Percentiles rank a stretch among this genome's conserved stretches.
phyloP scores from a whole-genome alignment of 257 asterid genomes.

The Solanum sparsipilum region DNA sequence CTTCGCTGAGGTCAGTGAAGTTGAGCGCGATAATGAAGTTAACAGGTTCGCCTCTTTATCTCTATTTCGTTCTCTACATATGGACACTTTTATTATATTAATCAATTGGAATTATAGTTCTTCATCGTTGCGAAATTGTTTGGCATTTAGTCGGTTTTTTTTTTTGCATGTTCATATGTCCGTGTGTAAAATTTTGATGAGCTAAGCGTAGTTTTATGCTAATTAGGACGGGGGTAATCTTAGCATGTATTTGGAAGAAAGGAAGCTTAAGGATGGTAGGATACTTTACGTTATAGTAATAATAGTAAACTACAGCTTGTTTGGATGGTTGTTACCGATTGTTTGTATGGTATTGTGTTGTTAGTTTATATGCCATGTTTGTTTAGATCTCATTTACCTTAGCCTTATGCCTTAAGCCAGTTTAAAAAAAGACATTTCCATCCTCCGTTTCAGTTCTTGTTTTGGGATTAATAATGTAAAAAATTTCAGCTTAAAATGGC shows the following conservation, averaged over 20 bases:
- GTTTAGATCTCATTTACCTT: neutral
- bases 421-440: neutral
- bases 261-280: neutral
- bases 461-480: neutral
- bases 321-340: neutral
- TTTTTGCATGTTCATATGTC: neutral
- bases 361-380: neutral
- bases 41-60: slow-evolving; percentile 17
- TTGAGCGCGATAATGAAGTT: slow-evolving; percentile 96
- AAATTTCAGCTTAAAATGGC: neutral
- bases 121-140: neutral
- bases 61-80: neutral
- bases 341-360: neutral
- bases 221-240: neutral
- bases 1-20: slow-evolving; percentile 93
- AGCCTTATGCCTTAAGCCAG: neutral
- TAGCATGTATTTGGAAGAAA: neutral
- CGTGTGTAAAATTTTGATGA: neutral
- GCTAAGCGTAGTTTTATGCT: neutral
- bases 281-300: neutral
- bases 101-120: neutral
- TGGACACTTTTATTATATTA: neutral
- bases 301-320: neutral
- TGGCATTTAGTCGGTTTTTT: neutral
- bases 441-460: neutral